Evolutionary conservation across 176 grass and related monocot genomes (phyloP), one percentile per base, ranked within the genome.

Genomic region (Triticum urartu): DNA sequence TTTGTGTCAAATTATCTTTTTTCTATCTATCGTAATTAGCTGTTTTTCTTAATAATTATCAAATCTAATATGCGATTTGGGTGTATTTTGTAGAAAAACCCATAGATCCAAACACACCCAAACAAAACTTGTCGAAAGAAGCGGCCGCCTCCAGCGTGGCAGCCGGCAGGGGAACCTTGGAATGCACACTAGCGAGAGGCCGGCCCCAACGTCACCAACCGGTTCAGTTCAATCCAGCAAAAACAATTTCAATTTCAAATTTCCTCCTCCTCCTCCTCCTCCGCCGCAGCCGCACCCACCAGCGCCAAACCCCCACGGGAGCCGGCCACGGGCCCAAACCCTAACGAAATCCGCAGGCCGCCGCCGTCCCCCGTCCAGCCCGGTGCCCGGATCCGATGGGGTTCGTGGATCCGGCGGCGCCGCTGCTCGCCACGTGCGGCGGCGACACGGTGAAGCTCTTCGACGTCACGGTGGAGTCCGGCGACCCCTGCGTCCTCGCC

Each of bases 381-480:
- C 68, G 28, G 9, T 3, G 5, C 15, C 59, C 30, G 75, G 79
- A 47, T 25, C 69, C 64, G 77, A 99, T 99, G 97, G 92, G 97
- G 21, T 91, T 95, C 67, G 82, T 92, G 77, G 92, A 96, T 96
- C 94, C 94, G 63, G 79, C 92, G 47, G 90, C 91, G 61, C 81
- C 94, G 76, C 92, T 94, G 75, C 88, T 99, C 70, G 92, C 90
- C 42, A 87, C 97, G 48, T 92, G 94, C 77, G 97, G 92, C n/a
- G 94, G 94, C 43, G 93, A 93, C 76, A 94, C 97, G 18, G 97
- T 99, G 60, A 99, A 99, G 87, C 80, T 96, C 13, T 96, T 96
- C 79, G 97, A 99, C 89, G 88, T 93, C 64, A 82, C 90, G 50
- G 85, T 96, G 17, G 90, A 91, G 69, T 81, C 91, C 65, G 92